phyloP scores from a whole-genome alignment of 257 asterid genomes.

The Solanum sparsipilum region DNA sequence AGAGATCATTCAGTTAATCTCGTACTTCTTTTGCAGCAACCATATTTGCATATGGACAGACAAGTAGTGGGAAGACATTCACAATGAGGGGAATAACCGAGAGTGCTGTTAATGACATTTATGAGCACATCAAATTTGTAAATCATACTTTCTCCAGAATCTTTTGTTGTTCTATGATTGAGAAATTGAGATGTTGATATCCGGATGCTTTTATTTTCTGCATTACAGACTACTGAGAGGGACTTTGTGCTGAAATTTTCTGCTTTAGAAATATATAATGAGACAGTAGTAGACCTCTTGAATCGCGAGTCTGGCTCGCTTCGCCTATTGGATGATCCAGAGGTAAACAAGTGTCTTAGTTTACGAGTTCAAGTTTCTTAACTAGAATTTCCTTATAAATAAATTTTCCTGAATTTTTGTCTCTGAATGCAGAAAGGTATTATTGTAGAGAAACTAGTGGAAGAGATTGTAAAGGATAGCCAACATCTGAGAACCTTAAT shows the following conservation, averaged over 20 bases:
- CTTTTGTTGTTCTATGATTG: background rate
- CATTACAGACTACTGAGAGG: conserved; percentile 64
- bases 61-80: conserved; percentile 93
- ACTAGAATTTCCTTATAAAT: background rate
- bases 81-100: conserved; percentile 95
- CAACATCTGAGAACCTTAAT: conserved; percentile 67
- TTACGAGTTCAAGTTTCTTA: background rate
- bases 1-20: background rate
- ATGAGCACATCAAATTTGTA: conserved; percentile 60
- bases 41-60: conserved; percentile 92
- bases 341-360: conserved; percentile 25
- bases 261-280: conserved; percentile 89
- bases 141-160: conserved; percentile 5
- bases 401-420: background rate
- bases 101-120: conserved; percentile 72
- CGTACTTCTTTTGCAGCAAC: conserved; percentile 49
- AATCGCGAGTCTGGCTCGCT: conserved; percentile 79
- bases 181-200: background rate
- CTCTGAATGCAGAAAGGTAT: conserved; percentile 72
- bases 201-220: conserved; percentile 4
- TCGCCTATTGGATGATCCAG: conserved; percentile 90
- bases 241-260: conserved; percentile 76
- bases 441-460: conserved; percentile 71
- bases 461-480: conserved; percentile 64
- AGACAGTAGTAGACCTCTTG: conserved; percentile 85